Conservation (phyloP, 2,329 filamentous ascomycete genomes). For the Rutstroemia sp. region DNA sequence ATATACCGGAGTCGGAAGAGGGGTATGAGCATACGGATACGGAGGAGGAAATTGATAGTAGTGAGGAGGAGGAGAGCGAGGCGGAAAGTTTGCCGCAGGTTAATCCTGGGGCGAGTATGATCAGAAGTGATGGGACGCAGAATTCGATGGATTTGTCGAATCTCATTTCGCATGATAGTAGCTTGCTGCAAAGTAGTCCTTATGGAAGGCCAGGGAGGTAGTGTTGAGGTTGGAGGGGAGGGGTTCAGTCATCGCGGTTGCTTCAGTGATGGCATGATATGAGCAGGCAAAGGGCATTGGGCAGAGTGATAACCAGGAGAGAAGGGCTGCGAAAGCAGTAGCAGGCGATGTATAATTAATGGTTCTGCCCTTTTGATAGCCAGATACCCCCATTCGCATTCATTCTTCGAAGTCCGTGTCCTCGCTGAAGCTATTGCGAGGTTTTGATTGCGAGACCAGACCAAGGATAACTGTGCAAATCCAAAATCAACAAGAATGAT, state of each 20-base stretch:
- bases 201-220: background rate
- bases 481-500: background rate
- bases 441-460: no score
- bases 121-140: conserved; percentile 30
- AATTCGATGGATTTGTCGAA: conserved; percentile 27
- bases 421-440: no score
- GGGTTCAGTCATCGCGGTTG: background rate
- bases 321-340: no score
- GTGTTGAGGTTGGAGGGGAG: background rate
- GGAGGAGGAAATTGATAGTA: conserved; percentile 54
- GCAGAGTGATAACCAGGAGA: no score
- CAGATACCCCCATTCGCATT: no score
- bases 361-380: no score
- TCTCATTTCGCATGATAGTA: conserved; percentile 23
- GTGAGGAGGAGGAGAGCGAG: conserved; percentile 29
- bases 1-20: conserved; percentile 51
- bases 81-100: conserved; percentile 30
- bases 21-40: conserved; percentile 75
- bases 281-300: no score
- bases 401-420: no score
- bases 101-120: conserved; percentile 23
- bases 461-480: background rate
- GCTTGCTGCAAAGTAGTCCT: conserved; percentile 26
- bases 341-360: no score
- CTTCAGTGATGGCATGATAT: background rate